These are phyloP conservation scores for Starmerella floricola DNA, from an alignment of 805 yeast genomes.

Conservation along the genomic window DNA sequence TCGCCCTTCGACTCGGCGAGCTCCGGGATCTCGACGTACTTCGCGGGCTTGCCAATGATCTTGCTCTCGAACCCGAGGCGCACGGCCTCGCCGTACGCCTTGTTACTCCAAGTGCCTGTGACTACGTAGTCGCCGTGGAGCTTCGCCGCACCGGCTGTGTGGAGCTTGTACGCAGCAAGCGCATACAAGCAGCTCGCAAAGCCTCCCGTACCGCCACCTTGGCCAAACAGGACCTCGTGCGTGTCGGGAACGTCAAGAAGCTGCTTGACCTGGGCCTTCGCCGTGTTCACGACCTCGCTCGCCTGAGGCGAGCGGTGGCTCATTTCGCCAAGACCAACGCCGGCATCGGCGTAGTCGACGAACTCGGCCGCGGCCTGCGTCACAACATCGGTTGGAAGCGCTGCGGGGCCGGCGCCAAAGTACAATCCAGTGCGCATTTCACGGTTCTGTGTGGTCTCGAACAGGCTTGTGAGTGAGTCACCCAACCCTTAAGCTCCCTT, in stretches of 20 bases:
- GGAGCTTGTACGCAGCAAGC: conserved; percentile 59
- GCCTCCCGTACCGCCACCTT: conserved; percentile 97
- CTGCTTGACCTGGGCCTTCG: conserved; percentile 55
- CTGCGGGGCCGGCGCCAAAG: conserved; percentile 99
- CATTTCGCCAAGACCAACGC: conserved; percentile 88
- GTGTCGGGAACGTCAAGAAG: conserved; percentile 73
- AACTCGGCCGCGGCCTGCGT: conserved; percentile 81
- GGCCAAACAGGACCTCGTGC: conserved; percentile 87
- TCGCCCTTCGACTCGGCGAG: conserved; percentile 55
- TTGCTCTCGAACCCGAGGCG: conserved; percentile 71
- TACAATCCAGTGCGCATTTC: conserved; percentile 33
- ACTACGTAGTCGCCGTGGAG: conserved; percentile 64
- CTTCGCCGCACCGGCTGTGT: conserved; percentile 54
- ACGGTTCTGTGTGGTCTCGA: too few relatives aligned
- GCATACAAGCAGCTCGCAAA: conserved; percentile 82
- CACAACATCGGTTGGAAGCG: conserved; percentile 69
- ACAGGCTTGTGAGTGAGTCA: too few relatives aligned
- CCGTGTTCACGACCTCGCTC: conserved; percentile 55
- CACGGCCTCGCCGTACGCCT: conserved; percentile 73
- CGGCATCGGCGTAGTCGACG: conserved; percentile 52
- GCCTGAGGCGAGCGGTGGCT: conserved; percentile 91
- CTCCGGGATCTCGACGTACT: conserved; percentile 56
- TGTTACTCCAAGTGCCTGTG: conserved; percentile 90
- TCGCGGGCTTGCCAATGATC: conserved; percentile 54
- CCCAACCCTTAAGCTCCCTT: too few relatives aligned